Conservation (phyloP, 805 yeast genomes). For the Candida loeiensis region DNA sequence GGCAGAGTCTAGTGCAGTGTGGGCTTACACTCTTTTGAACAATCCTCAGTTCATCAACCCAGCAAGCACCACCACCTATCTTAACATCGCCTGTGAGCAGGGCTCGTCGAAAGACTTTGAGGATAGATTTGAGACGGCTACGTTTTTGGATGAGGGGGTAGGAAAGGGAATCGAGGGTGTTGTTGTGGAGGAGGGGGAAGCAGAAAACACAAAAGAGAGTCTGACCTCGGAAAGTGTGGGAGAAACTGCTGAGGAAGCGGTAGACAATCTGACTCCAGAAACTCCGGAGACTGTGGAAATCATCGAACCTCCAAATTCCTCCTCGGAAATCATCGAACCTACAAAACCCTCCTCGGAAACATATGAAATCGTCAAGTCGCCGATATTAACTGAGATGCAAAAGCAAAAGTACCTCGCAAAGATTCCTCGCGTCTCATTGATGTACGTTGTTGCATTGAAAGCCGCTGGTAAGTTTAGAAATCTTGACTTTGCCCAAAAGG, state of each 20-base stretch:
- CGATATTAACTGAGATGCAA: neutral
- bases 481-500: constrained; percentile 53
- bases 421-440: constrained; percentile 34
- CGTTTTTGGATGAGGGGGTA: constrained; percentile 21
- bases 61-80: constrained; percentile 46
- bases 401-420: constrained; percentile 10
- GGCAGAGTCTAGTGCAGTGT: constrained; percentile 75
- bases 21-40: constrained; percentile 50
- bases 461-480: constrained; percentile 61
- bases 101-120: constrained; percentile 34
- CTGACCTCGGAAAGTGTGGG: too few relatives aligned
- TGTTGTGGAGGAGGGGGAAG: constrained; percentile 13
- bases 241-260: too few relatives aligned
- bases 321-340: neutral
- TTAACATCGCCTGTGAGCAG: constrained; percentile 43
- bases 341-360: neutral
- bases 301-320: neutral
- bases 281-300: neutral
- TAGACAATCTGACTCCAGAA: too few relatives aligned
- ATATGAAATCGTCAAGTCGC: constrained; percentile 3
- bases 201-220: constrained; percentile 1
- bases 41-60: constrained; percentile 43
- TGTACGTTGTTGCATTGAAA: constrained; percentile 59
- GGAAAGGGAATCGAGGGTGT: constrained; percentile 14
- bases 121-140: constrained; percentile 28